Conservation (phyloP, 2,329 filamentous ascomycete species). For the Nemania abortiva region DNA sequence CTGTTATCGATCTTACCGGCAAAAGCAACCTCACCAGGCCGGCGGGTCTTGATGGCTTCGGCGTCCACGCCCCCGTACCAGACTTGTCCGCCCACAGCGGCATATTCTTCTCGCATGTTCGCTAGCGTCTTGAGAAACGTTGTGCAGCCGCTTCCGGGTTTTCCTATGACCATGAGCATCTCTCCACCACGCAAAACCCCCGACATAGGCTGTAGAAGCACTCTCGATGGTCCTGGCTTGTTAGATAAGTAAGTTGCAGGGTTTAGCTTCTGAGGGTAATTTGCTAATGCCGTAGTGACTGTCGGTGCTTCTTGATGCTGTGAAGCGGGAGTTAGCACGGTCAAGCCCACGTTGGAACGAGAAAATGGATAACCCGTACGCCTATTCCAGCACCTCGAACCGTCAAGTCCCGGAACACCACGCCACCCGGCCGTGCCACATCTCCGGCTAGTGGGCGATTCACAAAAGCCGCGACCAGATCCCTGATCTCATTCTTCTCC, state of each 20-base stretch:
- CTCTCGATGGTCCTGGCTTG: conserved; percentile 15
- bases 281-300: conserved; percentile 13
- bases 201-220: conserved; percentile 14
- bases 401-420: conserved; percentile 15
- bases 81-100: conserved; percentile 26
- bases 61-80: conserved; percentile 35
- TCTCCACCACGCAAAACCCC: conserved; percentile 36
- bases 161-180: conserved; percentile 44
- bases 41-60: conserved; percentile 24
- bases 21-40: conserved; percentile 4
- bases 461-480: conserved; percentile 15
- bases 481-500: conserved; percentile 18
- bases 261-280: conserved; percentile 10
- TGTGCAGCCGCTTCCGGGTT: conserved; percentile 44
- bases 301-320: conserved; percentile 14
- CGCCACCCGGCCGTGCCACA: not conserved
- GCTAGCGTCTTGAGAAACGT: conserved; percentile 45
- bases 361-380: conserved; percentile 1
- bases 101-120: conserved; percentile 40
- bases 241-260: conserved; percentile 19
- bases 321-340: conserved; percentile 3
- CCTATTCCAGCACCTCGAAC: conserved; percentile 17
- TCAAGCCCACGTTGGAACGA: not conserved
- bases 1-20: conserved; percentile 1
- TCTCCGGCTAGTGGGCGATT: not conserved